Percentiles rank a stretch among this genome's conserved stretches.
Evolutionary conservation across 306 rosid species (phyloP).

Genomic region (Dicorynia guianensis): DNA sequence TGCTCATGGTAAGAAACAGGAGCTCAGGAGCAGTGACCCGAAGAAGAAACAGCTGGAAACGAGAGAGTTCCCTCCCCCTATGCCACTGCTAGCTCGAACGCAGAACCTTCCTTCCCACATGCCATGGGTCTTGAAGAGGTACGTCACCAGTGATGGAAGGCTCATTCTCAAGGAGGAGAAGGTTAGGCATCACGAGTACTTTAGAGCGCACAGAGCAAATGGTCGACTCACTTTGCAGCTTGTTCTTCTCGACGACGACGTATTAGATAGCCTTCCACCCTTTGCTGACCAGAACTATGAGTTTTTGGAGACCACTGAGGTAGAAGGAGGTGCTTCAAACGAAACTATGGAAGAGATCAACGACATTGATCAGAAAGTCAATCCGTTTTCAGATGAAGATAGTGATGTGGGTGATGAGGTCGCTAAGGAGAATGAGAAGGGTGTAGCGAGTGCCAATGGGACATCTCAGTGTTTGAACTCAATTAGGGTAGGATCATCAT

Average conservation of each 20-base stretch:
- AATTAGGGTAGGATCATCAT: slow-evolving; percentile 26
- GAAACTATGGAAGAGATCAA: neutral
- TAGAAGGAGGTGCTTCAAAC: neutral
- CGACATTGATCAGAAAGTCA: neutral
- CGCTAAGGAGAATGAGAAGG: neutral
- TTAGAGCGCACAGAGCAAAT: slow-evolving; percentile 60
- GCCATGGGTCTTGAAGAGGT: slow-evolving; percentile 65
- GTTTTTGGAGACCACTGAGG: neutral
- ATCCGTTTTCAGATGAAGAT: neutral
- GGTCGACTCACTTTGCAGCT: slow-evolving; percentile 70
- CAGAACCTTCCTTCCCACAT: slow-evolving; percentile 53
- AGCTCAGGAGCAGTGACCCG: neutral
- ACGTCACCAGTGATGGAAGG: slow-evolving; percentile 60
- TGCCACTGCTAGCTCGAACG: slow-evolving; percentile 52
- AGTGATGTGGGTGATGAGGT: neutral
- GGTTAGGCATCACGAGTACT: slow-evolving; percentile 51
- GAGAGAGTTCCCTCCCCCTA: slow-evolving; percentile 61
- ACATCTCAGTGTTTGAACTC: slow-evolving; percentile 35
- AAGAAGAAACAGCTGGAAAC: neutral
- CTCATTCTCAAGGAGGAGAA: slow-evolving; percentile 61
- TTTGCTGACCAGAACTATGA: neutral
- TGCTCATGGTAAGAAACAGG: neutral
- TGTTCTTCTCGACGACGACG: slow-evolving; percentile 44
- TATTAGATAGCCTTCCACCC: neutral
- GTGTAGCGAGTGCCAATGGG: neutral